Evolutionary conservation across 2,329 filamentous ascomycete genomes (phyloP), one percentile per base, ranked within the genome.

Genomic region (Lojkania enalia): DNA sequence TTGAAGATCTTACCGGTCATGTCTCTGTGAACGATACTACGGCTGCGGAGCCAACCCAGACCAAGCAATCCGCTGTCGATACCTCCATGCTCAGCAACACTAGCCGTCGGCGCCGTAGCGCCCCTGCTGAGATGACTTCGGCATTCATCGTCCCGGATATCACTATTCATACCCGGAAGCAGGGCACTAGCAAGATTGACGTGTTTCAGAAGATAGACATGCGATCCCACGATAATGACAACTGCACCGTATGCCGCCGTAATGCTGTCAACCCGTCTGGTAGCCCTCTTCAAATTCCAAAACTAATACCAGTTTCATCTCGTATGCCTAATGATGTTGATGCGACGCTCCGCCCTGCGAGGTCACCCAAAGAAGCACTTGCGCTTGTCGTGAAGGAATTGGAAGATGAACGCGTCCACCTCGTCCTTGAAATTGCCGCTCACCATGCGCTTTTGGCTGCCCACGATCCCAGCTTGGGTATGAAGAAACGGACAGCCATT

Each of bases 351-450:
- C 80, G 82, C 0, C 82, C 76, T 2, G 61, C 85, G 1, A 85
- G 88, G 60, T 74, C 82, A 1, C 89, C 89, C 0, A 83, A 80
- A 3, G 71, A 85, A 32, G 89, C 90, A 7, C 80, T 96, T 18
- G 86, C 87, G 5, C 82, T 85, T n/a, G 87, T 95, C 16, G 85
- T 95, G 66, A 94, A 95, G 70, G 80, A 84, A 5, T 74, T 95
- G 3, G 78, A 88, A 55, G 89, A 95, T 63, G 90, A 96, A 67
- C 79, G 91, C 33, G 78, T 79, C 11, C 88, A 95, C 64, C 72
- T 95, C 41, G 86, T 88, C 68, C 77, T 86, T 54, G 79, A 86
- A 58, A 78, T 90, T n/a, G 74, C 79, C 0, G 53, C 77, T 23
- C 78, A 82, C 46, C 81, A 86, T 57, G 75, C 75, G 2, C 71